Conservation (phyloP, 2,329 filamentous ascomycete genomes). For the Trichoderma lentiforme region DNA sequence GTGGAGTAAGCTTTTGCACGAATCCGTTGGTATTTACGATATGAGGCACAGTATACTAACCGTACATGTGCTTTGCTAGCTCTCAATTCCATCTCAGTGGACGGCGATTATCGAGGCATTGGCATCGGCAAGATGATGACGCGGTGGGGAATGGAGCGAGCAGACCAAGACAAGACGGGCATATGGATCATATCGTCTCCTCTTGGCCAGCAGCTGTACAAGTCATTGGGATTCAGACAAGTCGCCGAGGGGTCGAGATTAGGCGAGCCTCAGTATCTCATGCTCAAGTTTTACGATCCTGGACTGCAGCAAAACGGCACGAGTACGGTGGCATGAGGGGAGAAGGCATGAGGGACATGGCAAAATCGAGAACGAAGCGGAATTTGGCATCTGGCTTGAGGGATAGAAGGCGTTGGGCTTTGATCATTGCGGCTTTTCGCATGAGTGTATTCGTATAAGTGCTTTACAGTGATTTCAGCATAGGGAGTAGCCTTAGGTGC, state of each 20-base stretch:
- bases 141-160: conserved; percentile 19
- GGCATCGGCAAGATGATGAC: conserved; percentile 21
- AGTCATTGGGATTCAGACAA: conserved; percentile 16
- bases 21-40: not conserved
- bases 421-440: not conserved
- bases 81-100: conserved; percentile 21
- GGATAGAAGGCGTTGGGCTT: not conserved
- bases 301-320: not conserved
- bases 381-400: not conserved
- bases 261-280: conserved; percentile 21
- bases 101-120: conserved; percentile 16
- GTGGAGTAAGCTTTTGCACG: conserved; percentile 18
- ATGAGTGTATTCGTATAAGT: not conserved
- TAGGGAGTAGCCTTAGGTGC: not conserved
- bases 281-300: conserved; percentile 17
- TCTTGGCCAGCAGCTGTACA: conserved; percentile 14
- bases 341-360: not conserved
- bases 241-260: conserved; percentile 17
- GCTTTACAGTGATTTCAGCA: not conserved
- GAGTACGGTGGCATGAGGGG: not conserved
- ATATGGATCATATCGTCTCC: conserved; percentile 21
- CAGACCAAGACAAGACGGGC: conserved; percentile 5
- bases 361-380: not conserved
- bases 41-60: not conserved
- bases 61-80: not conserved